These are phyloP conservation scores for Hypoxylon sp. DNA, from an alignment of 2,329 filamentous ascomycete species.

Conservation along the genomic window DNA sequence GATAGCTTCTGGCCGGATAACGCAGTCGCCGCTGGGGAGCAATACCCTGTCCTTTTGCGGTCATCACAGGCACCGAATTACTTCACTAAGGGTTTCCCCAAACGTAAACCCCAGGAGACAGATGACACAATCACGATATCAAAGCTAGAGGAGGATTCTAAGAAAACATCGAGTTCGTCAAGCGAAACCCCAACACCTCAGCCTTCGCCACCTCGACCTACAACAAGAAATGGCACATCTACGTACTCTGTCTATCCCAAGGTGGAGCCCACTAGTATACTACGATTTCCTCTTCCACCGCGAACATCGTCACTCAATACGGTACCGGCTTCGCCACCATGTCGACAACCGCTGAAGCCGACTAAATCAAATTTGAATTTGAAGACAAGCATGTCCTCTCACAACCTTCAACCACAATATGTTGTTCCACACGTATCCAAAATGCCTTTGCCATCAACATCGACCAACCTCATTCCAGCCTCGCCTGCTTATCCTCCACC, in stretches of 20 bases:
- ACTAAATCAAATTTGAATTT: constrained; percentile 40
- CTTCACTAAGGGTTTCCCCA: constrained; percentile 30
- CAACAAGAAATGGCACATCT: constrained; percentile 27
- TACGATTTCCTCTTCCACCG: constrained; percentile 46
- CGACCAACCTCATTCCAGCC: constrained; percentile 36
- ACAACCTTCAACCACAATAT: constrained; percentile 20
- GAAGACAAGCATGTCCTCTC: constrained; percentile 32
- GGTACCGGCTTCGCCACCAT: constrained; percentile 40
- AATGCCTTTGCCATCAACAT: constrained; percentile 3
- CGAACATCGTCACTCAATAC: constrained; percentile 44
- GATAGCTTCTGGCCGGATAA: constrained; percentile 58
- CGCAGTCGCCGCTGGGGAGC: constrained; percentile 23
- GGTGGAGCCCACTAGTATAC: constrained; percentile 28
- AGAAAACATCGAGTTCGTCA: constrained; percentile 39
- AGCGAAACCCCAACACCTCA: constrained; percentile 34
- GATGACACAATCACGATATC: constrained; percentile 42
- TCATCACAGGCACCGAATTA: constrained; percentile 32
- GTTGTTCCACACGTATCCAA: constrained; percentile 5
- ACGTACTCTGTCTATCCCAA: constrained; percentile 56
- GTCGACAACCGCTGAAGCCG: constrained; percentile 35
- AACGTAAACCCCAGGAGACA: constrained; percentile 13
- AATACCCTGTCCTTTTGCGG: constrained; percentile 34
- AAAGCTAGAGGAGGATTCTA: constrained; percentile 11
- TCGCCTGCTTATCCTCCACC: constrained; percentile 41
- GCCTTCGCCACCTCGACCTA: constrained; percentile 22